These are phyloP conservation scores for Trametes pubescens DNA, from an alignment of 1,284 basidiomycete species.

Conservation along the genomic window DNA sequence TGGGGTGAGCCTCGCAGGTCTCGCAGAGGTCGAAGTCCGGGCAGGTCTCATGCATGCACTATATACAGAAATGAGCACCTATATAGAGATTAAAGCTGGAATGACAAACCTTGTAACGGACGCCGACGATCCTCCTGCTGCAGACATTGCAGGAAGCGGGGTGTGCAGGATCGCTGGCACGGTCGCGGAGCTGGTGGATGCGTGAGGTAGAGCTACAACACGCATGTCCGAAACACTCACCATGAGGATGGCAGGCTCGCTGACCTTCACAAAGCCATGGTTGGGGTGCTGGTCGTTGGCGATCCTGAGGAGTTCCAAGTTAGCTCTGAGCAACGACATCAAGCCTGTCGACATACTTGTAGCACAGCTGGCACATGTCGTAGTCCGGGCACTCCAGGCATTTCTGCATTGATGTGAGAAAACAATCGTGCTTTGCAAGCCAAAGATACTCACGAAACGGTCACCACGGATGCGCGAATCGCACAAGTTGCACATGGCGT, in stretches of 20 bases:
- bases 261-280: conserved; percentile 80
- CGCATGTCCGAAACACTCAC: conserved; percentile 44
- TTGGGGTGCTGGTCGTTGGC: conserved; percentile 76
- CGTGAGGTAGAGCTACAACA: not conserved
- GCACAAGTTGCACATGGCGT: conserved; percentile 78
- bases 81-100: not conserved
- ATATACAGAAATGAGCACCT: conserved; percentile 13
- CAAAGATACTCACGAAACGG: conserved; percentile 54
- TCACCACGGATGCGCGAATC: conserved; percentile 72
- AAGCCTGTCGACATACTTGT: conserved; percentile 51
- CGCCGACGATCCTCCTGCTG: conserved; percentile 60
- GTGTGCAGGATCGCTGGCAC: conserved; percentile 28
- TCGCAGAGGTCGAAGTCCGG: conserved; percentile 87
- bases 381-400: conserved; percentile 79
- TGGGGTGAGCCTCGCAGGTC: conserved; percentile 83
- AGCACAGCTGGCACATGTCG: conserved; percentile 79
- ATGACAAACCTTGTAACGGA: conserved; percentile 71
- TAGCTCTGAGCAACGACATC: not conserved
- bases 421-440: not conserved
- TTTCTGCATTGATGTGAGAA: conserved; percentile 56
- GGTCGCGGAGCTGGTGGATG: conserved; percentile 27
- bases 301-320: conserved; percentile 54
- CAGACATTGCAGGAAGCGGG: conserved; percentile 54
- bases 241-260: conserved; percentile 63
- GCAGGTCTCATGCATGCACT: conserved; percentile 87